Conservation (phyloP, 2,329 filamentous ascomycete genomes). For the Beauveria rudraprayagi region DNA sequence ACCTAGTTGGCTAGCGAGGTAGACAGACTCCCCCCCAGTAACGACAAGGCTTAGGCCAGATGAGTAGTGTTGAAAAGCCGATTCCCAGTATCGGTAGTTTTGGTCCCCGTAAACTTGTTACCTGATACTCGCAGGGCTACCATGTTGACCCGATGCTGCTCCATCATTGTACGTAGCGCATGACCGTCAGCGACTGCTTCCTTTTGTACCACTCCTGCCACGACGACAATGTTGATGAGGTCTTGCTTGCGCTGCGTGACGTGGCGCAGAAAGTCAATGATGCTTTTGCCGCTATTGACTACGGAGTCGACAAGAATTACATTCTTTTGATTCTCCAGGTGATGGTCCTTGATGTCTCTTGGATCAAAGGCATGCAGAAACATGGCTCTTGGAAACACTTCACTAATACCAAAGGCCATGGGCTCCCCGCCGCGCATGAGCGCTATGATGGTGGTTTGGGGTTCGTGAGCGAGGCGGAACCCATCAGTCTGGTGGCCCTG, state of each 20-base stretch:
- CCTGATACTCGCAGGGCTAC: slow-evolving; percentile 47
- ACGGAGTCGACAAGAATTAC: slow-evolving; percentile 53
- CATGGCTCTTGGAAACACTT: slow-evolving; percentile 41
- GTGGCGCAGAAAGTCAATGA: slow-evolving; percentile 39
- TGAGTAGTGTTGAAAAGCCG: slow-evolving; percentile 51
- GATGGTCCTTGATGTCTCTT: slow-evolving; percentile 32
- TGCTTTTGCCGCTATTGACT: slow-evolving; percentile 47
- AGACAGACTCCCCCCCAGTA: no score
- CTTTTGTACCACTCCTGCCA: slow-evolving; percentile 47
- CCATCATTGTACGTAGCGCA: slow-evolving; percentile 15
- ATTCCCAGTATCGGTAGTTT: slow-evolving; percentile 49
- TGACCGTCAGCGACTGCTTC: slow-evolving; percentile 17
- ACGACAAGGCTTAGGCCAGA: slow-evolving; percentile 21
- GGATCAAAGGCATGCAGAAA: slow-evolving; percentile 39
- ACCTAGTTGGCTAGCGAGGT: not conserved
- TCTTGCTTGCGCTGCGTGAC: slow-evolving; percentile 31
- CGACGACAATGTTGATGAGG: slow-evolving; percentile 40
- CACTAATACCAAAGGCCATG: slow-evolving; percentile 50
- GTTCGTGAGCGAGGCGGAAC: slow-evolving; percentile 38
- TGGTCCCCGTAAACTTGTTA: slow-evolving; percentile 46
- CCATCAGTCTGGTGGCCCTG: slow-evolving; percentile 37
- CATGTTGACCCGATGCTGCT: slow-evolving; percentile 25
- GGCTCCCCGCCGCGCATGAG: slow-evolving; percentile 58
- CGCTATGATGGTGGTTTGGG: slow-evolving; percentile 44
- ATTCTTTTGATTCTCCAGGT: slow-evolving; percentile 31